These are phyloP conservation scores for Phylloporus sp. DNA, from an alignment of 768 basidiomycete species.

Conservation along the genomic window DNA sequence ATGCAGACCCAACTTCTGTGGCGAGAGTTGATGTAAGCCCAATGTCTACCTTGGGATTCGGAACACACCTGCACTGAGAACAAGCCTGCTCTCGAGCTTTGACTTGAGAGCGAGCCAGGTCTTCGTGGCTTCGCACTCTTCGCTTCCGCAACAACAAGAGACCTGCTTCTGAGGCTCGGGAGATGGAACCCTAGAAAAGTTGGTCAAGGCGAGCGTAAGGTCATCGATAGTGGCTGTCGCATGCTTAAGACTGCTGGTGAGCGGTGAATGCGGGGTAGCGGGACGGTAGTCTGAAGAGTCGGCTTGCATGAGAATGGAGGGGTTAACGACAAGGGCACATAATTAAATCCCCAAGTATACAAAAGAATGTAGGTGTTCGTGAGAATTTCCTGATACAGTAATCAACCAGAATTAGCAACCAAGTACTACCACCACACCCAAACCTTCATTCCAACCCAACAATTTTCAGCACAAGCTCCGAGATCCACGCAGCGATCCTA, in stretches of 20 bases:
- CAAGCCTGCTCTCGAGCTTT: conserved; percentile 70
- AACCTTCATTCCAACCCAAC: conserved; percentile 35
- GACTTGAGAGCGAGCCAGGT: conserved; percentile 63
- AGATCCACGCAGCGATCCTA: conserved; percentile 74
- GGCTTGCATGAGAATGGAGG: conserved; percentile 21
- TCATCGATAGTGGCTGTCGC: conserved; percentile 71
- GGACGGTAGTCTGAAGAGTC: conserved; percentile 32
- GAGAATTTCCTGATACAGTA: conserved; percentile 18
- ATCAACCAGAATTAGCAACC: conserved; percentile 1
- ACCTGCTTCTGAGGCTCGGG: conserved; percentile 56
- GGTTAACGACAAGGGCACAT: not conserved
- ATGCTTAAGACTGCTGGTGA: conserved; percentile 48
- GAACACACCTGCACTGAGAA: conserved; percentile 82
- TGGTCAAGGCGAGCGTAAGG: conserved; percentile 66
- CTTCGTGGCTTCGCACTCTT: conserved; percentile 61
- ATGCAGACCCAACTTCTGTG: conserved; percentile 84
- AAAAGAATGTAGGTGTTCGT: conserved; percentile 7
- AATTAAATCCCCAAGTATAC: not conserved
- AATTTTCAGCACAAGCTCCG: conserved; percentile 52
- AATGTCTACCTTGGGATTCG: not conserved
- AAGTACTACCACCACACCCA: not conserved
- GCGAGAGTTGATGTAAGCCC: conserved; percentile 3
- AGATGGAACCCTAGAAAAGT: conserved; percentile 71
- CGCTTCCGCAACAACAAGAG: conserved; percentile 62
- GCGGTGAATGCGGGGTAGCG: conserved; percentile 47